Evolutionary conservation across 345 rosid species (phyloP).

Genomic region (Eucalyptus curtisii): DNA sequence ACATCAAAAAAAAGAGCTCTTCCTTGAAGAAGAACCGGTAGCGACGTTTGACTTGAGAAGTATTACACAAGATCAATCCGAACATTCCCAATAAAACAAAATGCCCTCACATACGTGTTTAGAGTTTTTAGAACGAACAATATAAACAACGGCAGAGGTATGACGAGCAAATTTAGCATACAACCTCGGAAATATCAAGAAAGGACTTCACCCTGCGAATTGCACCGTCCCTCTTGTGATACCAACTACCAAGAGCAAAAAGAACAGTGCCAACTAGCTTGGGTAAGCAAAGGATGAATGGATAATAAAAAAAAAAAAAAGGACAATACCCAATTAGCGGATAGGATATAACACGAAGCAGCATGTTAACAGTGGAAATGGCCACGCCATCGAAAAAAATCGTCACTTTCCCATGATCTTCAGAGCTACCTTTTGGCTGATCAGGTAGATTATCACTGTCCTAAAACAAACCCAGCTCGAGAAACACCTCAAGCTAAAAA

Average conservation of each 20-base stretch:
- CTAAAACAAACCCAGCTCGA: neutral
- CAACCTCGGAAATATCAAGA: neutral
- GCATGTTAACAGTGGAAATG: neutral
- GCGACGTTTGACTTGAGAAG: neutral
- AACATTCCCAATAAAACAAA: neutral
- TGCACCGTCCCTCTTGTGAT: neutral
- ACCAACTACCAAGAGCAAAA: neutral
- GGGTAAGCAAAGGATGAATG: neutral
- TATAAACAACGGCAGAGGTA: neutral
- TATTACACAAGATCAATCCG: neutral
- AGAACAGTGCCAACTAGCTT: neutral
- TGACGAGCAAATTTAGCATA: neutral
- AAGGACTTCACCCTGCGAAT: neutral
- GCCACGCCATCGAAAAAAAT: neutral
- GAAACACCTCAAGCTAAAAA: neutral
- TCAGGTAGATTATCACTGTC: neutral
- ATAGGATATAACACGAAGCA: neutral
- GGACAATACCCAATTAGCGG: neutral
- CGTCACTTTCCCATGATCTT: neutral
- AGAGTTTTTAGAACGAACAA: neutral
- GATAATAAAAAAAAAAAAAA: neutral
- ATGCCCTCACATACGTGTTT: neutral
- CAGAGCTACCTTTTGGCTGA: neutral
- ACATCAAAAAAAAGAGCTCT: neutral
- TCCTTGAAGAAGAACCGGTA: neutral